These are phyloP conservation scores for Podila horticola DNA, from an alignment of 192 early-diverging fungal species.

Conservation along the genomic window DNA sequence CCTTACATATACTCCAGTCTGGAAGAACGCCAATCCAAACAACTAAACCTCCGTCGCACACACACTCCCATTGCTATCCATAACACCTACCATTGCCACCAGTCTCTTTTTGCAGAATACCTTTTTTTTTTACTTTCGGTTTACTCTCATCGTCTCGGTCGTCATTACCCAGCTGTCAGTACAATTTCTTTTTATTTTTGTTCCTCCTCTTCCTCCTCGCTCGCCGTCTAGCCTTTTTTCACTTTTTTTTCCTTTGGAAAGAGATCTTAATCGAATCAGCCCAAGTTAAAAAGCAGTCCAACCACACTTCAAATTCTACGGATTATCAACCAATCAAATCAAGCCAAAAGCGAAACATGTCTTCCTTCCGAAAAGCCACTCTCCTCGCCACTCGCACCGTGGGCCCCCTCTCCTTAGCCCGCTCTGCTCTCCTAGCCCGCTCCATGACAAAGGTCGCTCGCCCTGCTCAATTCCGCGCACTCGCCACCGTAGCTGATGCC, in stretches of 20 bases:
- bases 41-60: slow-evolving; percentile 17
- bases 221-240: not conserved
- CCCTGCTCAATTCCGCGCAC: slow-evolving; percentile 32
- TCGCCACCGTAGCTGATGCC: slow-evolving; percentile 66
- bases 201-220: not conserved
- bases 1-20: slow-evolving; percentile 19
- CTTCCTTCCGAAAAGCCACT: slow-evolving; percentile 20
- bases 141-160: not conserved
- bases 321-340: slow-evolving; percentile 25
- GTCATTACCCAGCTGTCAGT: not conserved
- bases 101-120: not conserved
- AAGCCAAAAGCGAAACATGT: slow-evolving; percentile 27
- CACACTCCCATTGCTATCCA: slow-evolving; percentile 39
- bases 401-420: slow-evolving; percentile 9
- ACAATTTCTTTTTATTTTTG: not conserved
- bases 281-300: not conserved
- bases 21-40: slow-evolving; percentile 52
- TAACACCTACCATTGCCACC: not conserved
- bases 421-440: not conserved
- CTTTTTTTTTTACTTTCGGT: slow-evolving; percentile 4
- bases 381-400: slow-evolving; percentile 16
- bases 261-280: not conserved
- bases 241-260: not conserved
- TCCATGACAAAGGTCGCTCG: not conserved
- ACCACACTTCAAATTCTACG: not conserved